Conservation (phyloP, 2,329 filamentous ascomycete species). For the Cladosporium sphaerospermum region DNA sequence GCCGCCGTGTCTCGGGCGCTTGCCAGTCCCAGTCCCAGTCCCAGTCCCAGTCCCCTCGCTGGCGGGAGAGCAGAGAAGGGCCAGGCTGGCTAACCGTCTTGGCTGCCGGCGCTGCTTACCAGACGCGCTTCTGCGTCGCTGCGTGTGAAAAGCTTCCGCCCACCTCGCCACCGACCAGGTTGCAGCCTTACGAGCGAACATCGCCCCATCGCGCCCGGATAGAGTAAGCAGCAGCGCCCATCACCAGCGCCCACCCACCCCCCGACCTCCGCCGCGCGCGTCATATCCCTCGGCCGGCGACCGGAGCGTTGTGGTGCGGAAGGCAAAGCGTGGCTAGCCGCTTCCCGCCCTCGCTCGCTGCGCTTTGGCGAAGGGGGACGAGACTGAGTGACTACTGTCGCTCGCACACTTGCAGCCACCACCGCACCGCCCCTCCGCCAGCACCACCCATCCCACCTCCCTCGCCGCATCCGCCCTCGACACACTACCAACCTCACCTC, state of each 20-base stretch:
- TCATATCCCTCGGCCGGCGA: not conserved
- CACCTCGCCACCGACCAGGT: not conserved
- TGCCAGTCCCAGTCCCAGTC: not conserved
- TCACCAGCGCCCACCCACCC: too few relatives aligned
- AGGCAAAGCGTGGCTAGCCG: not conserved
- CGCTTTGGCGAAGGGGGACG: not conserved
- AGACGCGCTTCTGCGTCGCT: too few relatives aligned
- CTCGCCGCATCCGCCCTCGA: not conserved
- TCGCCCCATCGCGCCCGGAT: not conserved
- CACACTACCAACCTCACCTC: not conserved
- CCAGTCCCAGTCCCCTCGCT: too few relatives aligned
- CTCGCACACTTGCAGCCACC: not conserved
- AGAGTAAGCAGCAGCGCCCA: too few relatives aligned
- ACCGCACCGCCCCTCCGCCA: not conserved
- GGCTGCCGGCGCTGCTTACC: too few relatives aligned
- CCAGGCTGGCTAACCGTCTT: too few relatives aligned
- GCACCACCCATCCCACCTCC: not conserved
- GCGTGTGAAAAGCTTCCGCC: not conserved
- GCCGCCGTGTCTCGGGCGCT: too few relatives aligned
- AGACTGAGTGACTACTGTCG: too few relatives aligned
- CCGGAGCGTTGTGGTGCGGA: not conserved
- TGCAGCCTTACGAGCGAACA: not conserved
- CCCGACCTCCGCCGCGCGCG: not conserved
- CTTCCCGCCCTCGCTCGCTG: not conserved
- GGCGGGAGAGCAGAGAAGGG: too few relatives aligned